Evolutionary conservation across 1,284 basidiomycete genomes (phyloP), one percentile per base, ranked within the genome.

Genomic region (Microstroma glucosiphilum): DNA sequence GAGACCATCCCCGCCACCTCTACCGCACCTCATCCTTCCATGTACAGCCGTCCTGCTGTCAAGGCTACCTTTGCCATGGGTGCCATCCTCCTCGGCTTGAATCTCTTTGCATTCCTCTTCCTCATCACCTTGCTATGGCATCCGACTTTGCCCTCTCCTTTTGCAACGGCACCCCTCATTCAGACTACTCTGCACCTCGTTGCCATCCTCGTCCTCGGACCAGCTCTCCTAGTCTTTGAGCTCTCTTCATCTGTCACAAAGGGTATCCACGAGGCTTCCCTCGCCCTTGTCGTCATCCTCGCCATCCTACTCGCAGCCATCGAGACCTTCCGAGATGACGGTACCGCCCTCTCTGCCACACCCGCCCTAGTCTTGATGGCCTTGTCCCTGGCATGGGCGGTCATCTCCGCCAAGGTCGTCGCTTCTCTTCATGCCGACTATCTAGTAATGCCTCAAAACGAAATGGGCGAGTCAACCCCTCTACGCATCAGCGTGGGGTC

Each of bases 191-290:
- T 69, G 9, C 67, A 69, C n/a, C 54, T 71, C 54, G 61, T 67
- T 25, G 67, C 71, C 4, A 40, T 69, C 2, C 62, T 67, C 42
- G 64, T 71, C 60, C 59, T 71, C 2, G 66, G 56, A 1, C 69
- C 69, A 1, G 64, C 67, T 2, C 54, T 73, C 19, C 59, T 70
- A 58, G 69, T 71, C 62, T 71, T 72, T 53, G 71, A 72, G 62
- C 64, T 72, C 12, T 67, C 66, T 9, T 66, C 67, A 2, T 64
- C 64, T 19, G 61, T 66, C 13, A 72, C 71, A 49, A 63, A 64
- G 55, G 58, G 67, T 9, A 64, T 71, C 48, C 69, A 72, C 30
- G 62, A 64, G 40, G 62, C 65, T 40, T 64, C 66, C 23, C 61
- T 70, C 21, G 59, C 60, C 53, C 17, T 21, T 12, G 63, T 62